Base-by-base conservation (phyloP, 2,329 filamentous ascomycete genomes). In the Chaetomiaceae sp. region DNA sequence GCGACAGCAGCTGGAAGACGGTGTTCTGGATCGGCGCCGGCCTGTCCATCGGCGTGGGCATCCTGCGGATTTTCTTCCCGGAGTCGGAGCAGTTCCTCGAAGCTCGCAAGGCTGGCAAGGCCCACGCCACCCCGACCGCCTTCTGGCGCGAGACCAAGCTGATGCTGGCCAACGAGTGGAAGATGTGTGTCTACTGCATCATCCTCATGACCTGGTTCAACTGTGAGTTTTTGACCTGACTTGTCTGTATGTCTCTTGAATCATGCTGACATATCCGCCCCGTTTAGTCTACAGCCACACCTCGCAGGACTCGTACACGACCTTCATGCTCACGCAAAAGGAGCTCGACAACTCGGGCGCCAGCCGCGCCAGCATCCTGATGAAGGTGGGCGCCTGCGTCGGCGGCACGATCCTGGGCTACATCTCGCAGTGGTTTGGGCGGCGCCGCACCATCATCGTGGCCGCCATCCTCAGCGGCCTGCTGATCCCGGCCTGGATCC, bases 241-340 rank as follows among this genome's bases (percentile, higher is more conserved):
- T 17, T 26, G n/a, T 4, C 22, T 14, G 8, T n/a, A 22, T 15
- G n/a, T 19, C 11, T 14, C 27, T 29, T 29, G 27, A 29, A 11
- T 11, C 6, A 27, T 29, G 27, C 27, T 29, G 9, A 27, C 26
- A 29, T 29, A 14, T 9, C 14, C 27, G 10, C 27, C 27, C 17
- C n/a, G n/a, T n/a, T n/a, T n/a, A 61, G 59, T 55, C 64, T 88
- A 86, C 68, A 85, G 82, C 41, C 86, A 91, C 69, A 87, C 84
- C 2, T 84, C 80, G 19, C 86, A 91, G 63, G 86, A 91, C 67
- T 84, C 78, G 39, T 90, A 89, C 68, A 88, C 86, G 0, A 89
- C 86, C 3, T 88, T 89, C 62, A 84, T 90, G 82, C 71, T 83
- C 32, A 75, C 74, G 4, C 75, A 87, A 56, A 89, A 90, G 65